phyloP scores from a whole-genome alignment of 768 basidiomycete species.

The Calocera viscosa region DNA sequence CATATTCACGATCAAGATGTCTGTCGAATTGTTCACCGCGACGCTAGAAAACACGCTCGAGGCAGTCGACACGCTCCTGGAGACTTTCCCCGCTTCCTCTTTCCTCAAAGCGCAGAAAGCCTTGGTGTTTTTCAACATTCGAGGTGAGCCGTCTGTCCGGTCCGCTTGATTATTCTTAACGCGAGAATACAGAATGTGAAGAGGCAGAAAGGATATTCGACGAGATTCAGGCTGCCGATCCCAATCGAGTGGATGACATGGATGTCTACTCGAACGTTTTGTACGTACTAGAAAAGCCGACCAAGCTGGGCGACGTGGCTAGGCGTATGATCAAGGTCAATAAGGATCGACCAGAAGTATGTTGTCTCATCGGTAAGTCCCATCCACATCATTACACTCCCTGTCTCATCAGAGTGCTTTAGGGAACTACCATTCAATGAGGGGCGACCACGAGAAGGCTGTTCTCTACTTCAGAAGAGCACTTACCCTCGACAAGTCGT shows the following conservation, averaged over 20 bases:
- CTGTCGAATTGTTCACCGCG: conserved; percentile 81
- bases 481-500: conserved; percentile 87
- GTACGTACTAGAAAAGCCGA: conserved; percentile 81
- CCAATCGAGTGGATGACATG: conserved; percentile 83
- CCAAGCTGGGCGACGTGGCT: conserved; percentile 81
- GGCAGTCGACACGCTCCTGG: conserved; percentile 67
- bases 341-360: conserved; percentile 89
- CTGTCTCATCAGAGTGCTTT: not conserved
- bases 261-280: conserved; percentile 95
- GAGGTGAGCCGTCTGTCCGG: conserved; percentile 44
- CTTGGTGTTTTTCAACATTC: conserved; percentile 75
- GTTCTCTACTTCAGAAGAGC: conserved; percentile 90
- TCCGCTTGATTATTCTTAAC: not conserved
- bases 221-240: conserved; percentile 64
- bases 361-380: conserved; percentile 78
- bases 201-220: conserved; percentile 79
- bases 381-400: not conserved
- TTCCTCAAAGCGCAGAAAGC: conserved; percentile 82
- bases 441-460: conserved; percentile 89
- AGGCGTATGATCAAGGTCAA: conserved; percentile 83
- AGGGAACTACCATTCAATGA: conserved; percentile 97
- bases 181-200: conserved; percentile 54
- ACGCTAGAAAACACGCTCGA: conserved; percentile 65
- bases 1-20: conserved; percentile 76
- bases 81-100: conserved; percentile 67